Base-by-base conservation (phyloP, 208 protist species). In the Phytomonas francai region DNA sequence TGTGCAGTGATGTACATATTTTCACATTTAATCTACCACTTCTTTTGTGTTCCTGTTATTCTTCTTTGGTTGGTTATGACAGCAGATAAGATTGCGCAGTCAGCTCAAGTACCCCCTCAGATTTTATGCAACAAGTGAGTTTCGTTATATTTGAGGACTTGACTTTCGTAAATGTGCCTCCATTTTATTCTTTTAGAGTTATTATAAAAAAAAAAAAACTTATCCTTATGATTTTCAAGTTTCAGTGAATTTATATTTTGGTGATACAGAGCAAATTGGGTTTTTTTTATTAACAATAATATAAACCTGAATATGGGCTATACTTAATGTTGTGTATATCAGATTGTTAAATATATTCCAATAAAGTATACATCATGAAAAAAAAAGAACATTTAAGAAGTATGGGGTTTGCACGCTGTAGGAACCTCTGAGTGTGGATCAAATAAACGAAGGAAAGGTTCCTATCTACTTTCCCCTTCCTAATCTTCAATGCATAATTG, bases 181-280 rank as follows among this genome's bases (percentile, higher is more conserved):
- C 29, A 63, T 61, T 33, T 7, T 14, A 34, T 19, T 57, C n/a
- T 60, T 36, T 68, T 49, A 19, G n/a, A 2, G 54, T 14, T 59
- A 31, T 19, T 36, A 19, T 12, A 28, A 30, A 14, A 4, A 33
- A 30, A 57, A 73, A 68, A 69, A 2, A 5, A 67, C 32, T 68
- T 65, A 67, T 67, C 34, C 63, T 68, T 3, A 61, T 69, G 62
- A 12, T 75, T 68, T 66, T 33, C 60, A 71, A 58, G 16, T 70
- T 29, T 67, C 63, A 62, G 62, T 63, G 16, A 34, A 62, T 51
- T 6, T 63, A 28, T 64, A 36, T 65, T 54, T 64, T 39, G 63
- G 57, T 59, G 66, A 29, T 30, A 57, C 54, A 0, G 12, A 36
- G 28, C 42, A 34, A 36, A 73, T 32, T 59, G 51, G 32, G 45